These are phyloP conservation scores for Daldinia sp. DNA, from an alignment of 2,329 filamentous ascomycete species.

Conservation along the genomic window DNA sequence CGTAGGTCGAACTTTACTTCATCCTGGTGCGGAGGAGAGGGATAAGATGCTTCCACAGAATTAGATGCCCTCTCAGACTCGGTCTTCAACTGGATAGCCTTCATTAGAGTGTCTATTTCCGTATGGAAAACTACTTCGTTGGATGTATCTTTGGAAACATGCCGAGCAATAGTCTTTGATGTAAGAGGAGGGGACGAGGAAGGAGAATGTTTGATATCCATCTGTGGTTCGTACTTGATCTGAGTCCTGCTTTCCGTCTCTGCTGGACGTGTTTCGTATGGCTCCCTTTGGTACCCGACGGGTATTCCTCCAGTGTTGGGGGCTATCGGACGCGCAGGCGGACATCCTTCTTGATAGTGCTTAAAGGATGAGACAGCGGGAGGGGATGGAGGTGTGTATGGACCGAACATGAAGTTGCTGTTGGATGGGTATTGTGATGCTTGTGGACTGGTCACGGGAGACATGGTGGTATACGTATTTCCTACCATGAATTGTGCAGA, in stretches of 20 bases:
- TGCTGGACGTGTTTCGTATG: constrained; percentile 31
- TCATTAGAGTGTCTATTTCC: constrained; percentile 87
- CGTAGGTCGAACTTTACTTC: constrained; percentile 34
- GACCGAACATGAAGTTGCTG: constrained; percentile 54
- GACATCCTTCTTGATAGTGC: constrained; percentile 42
- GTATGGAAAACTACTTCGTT: constrained; percentile 75
- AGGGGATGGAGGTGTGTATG: constrained; percentile 49
- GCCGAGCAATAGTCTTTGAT: constrained; percentile 55
- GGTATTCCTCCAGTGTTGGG: constrained; percentile 44
- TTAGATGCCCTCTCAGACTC: constrained; percentile 40
- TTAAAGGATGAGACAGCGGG: constrained; percentile 42
- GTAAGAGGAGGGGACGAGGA: constrained; percentile 22
- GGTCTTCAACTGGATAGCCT: constrained; percentile 77
- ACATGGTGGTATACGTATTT: constrained; percentile 54
- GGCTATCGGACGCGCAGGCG: constrained; percentile 42
- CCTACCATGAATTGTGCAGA: constrained; percentile 58
- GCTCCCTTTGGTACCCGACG: constrained; percentile 17
- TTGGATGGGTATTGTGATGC: constrained; percentile 54
- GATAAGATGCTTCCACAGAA: constrained; percentile 45
- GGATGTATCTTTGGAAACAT: constrained; percentile 56
- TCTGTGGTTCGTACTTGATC: constrained; percentile 48
- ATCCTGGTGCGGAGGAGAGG: constrained; percentile 44
- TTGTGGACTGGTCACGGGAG: constrained; percentile 53
- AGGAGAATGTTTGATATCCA: background rate
- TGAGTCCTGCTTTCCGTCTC: constrained; percentile 45